Conservation (phyloP, 2,329 filamentous ascomycete species). For the Aspergillus bombycis region DNA sequence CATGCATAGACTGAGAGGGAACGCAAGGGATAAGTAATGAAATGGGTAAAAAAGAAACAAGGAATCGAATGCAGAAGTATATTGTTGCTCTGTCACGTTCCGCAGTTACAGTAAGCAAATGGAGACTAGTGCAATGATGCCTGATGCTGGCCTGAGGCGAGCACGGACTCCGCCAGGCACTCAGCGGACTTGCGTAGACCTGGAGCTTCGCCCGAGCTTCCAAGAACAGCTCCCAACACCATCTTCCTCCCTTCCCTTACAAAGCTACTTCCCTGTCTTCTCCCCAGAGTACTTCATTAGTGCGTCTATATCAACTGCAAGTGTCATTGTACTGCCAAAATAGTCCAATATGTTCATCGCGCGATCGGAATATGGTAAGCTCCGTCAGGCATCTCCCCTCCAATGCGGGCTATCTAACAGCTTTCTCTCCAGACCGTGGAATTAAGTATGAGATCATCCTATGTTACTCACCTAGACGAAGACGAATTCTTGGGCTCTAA, state of each 20-base stretch:
- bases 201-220: conserved; percentile 36
- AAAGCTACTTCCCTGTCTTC: conserved; percentile 11
- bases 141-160: conserved; percentile 27
- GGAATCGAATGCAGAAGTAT: conserved; percentile 6
- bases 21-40: background rate
- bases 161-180: conserved; percentile 32
- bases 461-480: conserved; percentile 11
- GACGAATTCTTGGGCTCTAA: conserved; percentile 23
- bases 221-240: conserved; percentile 25
- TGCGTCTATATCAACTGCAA: background rate
- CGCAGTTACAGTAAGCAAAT: conserved; percentile 14
- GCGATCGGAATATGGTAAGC: conserved; percentile 98
- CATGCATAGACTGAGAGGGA: conserved; percentile 25
- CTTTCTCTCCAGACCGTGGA: conserved; percentile 72
- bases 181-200: conserved; percentile 41
- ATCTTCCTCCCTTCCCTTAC: conserved; percentile 4
- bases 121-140: conserved; percentile 10
- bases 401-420: conserved; percentile 41
- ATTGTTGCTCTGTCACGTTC: conserved; percentile 12
- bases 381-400: conserved; percentile 29
- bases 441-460: conserved; percentile 73
- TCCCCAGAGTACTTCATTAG: conserved; percentile 4
- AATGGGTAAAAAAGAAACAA: background rate
- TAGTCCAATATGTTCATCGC: conserved; percentile 92
- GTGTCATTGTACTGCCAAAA: conserved; percentile 21